Conservation (phyloP, 148 eudicot species). For the Amaranthus hypochondriacus region DNA sequence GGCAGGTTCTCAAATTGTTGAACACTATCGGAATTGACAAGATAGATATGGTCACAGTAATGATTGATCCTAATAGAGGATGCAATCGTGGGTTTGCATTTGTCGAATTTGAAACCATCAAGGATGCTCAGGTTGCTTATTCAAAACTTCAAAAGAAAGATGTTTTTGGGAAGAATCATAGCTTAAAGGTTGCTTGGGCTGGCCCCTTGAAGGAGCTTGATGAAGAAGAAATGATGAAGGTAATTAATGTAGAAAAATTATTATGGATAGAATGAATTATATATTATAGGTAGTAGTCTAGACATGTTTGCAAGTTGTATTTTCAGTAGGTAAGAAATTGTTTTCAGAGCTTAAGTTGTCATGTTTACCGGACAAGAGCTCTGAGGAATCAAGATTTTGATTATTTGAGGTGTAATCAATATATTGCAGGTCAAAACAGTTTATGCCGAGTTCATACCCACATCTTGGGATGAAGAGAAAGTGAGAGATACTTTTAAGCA, state of each 20-base stretch:
- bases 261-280: slow-evolving; percentile 1
- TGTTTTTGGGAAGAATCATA: slow-evolving; percentile 35
- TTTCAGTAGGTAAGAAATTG: background rate
- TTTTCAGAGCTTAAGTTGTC: background rate
- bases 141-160: slow-evolving; percentile 51
- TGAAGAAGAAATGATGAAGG: slow-evolving; percentile 58
- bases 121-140: slow-evolving; percentile 53
- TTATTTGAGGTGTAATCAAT: slow-evolving; percentile 7
- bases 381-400: slow-evolving; percentile 10
- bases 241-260: slow-evolving; percentile 18
- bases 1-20: slow-evolving; percentile 44
- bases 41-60: slow-evolving; percentile 51
- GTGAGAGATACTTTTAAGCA: slow-evolving; percentile 43
- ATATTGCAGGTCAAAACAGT: slow-evolving; percentile 50
- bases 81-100: slow-evolving; percentile 70
- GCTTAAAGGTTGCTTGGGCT: slow-evolving; percentile 64
- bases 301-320: background rate
- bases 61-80: slow-evolving; percentile 45
- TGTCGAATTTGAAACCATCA: slow-evolving; percentile 56
- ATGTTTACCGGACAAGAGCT: background rate
- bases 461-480: slow-evolving; percentile 56
- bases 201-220: slow-evolving; percentile 51
- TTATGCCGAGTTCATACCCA: slow-evolving; percentile 62
- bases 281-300: background rate
- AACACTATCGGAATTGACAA: slow-evolving; percentile 44